Conservation (phyloP, 305 asterid genomes). For the Solanum aculeatissimum region DNA sequence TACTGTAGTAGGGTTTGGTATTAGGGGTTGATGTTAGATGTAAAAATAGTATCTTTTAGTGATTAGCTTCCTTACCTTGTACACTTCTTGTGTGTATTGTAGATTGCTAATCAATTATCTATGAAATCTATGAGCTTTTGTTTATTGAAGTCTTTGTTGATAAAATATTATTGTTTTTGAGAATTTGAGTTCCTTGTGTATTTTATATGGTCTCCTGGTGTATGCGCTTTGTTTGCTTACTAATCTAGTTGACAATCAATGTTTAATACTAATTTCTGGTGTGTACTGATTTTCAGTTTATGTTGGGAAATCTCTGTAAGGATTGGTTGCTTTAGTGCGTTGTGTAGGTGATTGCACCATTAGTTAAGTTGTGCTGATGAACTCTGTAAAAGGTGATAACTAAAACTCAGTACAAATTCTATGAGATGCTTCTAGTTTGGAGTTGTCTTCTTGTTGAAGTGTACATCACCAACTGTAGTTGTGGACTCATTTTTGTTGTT, state of each 20-base stretch:
- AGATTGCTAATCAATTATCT: neutral
- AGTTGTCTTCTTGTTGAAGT: neutral
- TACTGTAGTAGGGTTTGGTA: neutral
- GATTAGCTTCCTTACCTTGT: neutral
- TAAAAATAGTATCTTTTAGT: neutral
- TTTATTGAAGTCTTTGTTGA: neutral
- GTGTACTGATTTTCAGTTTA: neutral
- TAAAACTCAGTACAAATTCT: neutral
- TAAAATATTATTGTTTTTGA: too few species aligned
- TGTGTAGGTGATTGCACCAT: neutral
- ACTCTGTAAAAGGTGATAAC: neutral
- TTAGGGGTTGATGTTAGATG: neutral
- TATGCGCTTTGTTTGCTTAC: neutral
- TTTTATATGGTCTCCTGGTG: neutral
- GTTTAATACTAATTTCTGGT: neutral
- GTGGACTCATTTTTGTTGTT: neutral
- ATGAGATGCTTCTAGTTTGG: neutral
- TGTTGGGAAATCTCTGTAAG: neutral
- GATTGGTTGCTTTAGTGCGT: neutral
- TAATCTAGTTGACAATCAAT: neutral
- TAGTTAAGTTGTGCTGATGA: neutral
- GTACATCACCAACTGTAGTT: neutral
- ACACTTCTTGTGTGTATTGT: neutral
- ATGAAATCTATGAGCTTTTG: neutral
- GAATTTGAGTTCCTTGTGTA: neutral